A percentile compares a stretch with the other conserved stretches of the same genome.
phyloP scores from a whole-genome alignment of 345 rosid species.

The Clarkia xantiana region DNA sequence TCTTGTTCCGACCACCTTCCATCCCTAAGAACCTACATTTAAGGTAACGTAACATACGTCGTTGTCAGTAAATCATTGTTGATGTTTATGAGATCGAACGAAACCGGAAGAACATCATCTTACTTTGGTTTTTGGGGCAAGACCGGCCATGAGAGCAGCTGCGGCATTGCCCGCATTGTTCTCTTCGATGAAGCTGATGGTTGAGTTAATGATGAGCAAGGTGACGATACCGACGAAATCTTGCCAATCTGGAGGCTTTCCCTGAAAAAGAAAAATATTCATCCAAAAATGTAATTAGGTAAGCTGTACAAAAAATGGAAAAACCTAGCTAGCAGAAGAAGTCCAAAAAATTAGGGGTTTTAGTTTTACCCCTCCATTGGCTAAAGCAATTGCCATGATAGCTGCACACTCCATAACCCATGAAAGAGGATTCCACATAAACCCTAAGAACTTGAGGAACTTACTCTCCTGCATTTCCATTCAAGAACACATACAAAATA shows the following conservation, averaged over 20 bases:
- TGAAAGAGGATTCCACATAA: slow-evolving; percentile 18
- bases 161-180: slow-evolving; percentile 44
- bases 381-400: slow-evolving; percentile 15
- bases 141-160: slow-evolving; percentile 37
- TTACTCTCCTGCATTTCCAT: slow-evolving; percentile 11
- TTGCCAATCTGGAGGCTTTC: slow-evolving; percentile 39
- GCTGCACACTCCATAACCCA: slow-evolving; percentile 19
- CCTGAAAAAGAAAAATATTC: slow-evolving; percentile 12
- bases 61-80: too few species aligned
- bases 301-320: too few species aligned
- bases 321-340: not conserved
- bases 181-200: slow-evolving; percentile 38
- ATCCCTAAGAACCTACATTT: slow-evolving; percentile 25
- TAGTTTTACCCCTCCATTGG: slow-evolving; percentile 13
- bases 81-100: not conserved
- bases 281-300: not conserved
- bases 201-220: slow-evolving; percentile 29
- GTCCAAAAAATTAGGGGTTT: not conserved
- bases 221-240: slow-evolving; percentile 31
- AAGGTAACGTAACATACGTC: not conserved
- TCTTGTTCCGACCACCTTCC: slow-evolving; percentile 38
- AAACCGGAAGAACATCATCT: not conserved
- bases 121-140: slow-evolving; percentile 34
- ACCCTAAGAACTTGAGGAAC: slow-evolving; percentile 15
- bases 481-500: not conserved